A percentile compares a stretch with the other conserved stretches of the same genome.
phyloP scores from a whole-genome alignment of 139 green algal genomes.

The Volvox africanus region DNA sequence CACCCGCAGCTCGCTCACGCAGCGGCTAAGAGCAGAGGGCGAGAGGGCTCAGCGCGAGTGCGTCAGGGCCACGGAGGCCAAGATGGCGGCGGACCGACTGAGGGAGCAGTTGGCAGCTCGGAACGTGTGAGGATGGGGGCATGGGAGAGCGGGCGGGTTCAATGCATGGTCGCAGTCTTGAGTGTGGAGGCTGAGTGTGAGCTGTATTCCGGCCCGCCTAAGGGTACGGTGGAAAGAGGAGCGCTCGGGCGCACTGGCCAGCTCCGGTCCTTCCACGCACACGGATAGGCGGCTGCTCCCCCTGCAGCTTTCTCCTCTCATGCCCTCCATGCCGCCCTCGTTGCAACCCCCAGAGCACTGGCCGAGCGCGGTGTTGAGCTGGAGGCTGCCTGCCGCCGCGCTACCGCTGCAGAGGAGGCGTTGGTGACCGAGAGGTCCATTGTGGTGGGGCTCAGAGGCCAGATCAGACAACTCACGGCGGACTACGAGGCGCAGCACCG shows the following conservation, averaged over 20 bases:
- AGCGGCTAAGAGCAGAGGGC: constrained; percentile 22
- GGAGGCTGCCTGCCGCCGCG: constrained; percentile 14
- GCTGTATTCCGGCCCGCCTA: no score
- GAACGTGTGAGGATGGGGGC: background rate
- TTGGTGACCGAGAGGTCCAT: constrained; percentile 23
- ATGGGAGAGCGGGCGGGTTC: background rate
- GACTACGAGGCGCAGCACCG: constrained; percentile 22
- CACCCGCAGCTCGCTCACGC: background rate
- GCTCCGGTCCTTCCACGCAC: no score
- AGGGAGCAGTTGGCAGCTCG: constrained; percentile 21
- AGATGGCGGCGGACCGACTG: background rate
- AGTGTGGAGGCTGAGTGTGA: no score
- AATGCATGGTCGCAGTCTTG: no score
- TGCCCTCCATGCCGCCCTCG: no score
- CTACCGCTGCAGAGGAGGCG: constrained; percentile 10
- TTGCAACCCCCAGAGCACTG: background rate
- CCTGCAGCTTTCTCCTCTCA: no score
- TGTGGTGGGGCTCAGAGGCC: constrained; percentile 19
- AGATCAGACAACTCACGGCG: constrained; percentile 20
- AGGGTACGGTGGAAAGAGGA: no score
- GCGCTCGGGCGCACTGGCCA: no score
- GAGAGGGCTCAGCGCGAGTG: constrained; percentile 27
- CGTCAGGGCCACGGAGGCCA: background rate
- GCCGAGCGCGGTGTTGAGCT: constrained; percentile 26
- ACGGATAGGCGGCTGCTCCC: no score